Evolutionary conservation across 352 stramenopile species (phyloP), one percentile per base, ranked within the genome.

Genomic region (Hyaloperonospora arabidopsidis): DNA sequence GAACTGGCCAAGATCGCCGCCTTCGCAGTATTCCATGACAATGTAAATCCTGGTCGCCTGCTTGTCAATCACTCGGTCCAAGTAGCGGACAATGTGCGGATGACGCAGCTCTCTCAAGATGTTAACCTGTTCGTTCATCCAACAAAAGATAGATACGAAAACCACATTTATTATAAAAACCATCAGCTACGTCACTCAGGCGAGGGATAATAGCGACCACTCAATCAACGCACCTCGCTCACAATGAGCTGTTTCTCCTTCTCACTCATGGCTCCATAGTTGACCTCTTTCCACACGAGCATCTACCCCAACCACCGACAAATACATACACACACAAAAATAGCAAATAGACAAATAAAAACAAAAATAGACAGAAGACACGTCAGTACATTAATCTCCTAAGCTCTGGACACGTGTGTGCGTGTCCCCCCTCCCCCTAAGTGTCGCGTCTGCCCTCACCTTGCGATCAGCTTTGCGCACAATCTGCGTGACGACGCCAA

Each of bases 201-300:
- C 13, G 17, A 43, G 12, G 1, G 17, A 10, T 7, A 18, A 29
- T 29, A 13, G n/a, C 15, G 22, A 14, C 38, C 15, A 13, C 8
- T 18, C n/a, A n/a, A 1, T 17, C n/a, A 2, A 50, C 70, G 35
- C 57, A 90, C 82, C 75, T 97, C 90, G 56, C 74, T 90, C 43
- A 97, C 90, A 48, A 97, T 95, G 23, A 96, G 79, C 63, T 96
- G 82, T 72, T 97, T 97, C 62, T 97, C 88, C 62, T 96, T 95
- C 63, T 96, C 89, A 49, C 72, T 91, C 85, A 97, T 96, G 19
- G 74, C 60, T 41, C 88, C 89, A 57, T 97, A 97, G 70, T 95
- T 92, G 23, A 95, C 75, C 65, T 97, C 89, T 53, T 96, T 95
- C 66, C 88, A 97, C 61, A 97, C 89, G 25, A 97, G 80, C 61